Base-by-base conservation (phyloP, 2,329 filamentous ascomycete species). In the Diaporthe aspalathi region DNA sequence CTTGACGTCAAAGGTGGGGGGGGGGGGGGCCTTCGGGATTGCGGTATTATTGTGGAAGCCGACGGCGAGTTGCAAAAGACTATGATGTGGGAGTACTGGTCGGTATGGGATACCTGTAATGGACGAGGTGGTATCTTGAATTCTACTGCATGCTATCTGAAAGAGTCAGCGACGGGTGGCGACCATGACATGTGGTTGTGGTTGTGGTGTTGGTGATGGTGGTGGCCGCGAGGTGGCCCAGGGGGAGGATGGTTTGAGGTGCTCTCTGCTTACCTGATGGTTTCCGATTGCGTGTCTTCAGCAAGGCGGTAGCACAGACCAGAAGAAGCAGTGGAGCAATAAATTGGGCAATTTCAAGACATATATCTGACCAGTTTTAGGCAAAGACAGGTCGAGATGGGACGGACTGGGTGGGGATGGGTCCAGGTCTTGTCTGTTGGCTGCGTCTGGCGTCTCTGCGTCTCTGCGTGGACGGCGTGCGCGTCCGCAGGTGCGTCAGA, bases 1-100 rank as follows among this genome's bases (percentile, higher is more conserved):
- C 60, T 68, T 68, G 67, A 68, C 67, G 67, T 68, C 67, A 68
- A 68, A 40, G 66, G 66, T 68, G 67, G 67, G 35, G 67, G 60
- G 29, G 24, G 67, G 67, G 47, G 67, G 60, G 38, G 22, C 45
- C 53, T 40, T 68, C 29, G 65, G 54, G 27, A n/a, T 71, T 56
- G 53, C 45, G n/a, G 53, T 68, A 27, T 71, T 67, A 52, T 53
- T 62, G 20, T 53, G 2, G 24, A 49, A 53, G 38, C 54, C 45
- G 70, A 68, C 52, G 20, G 35, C 12, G 24, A 27, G 27, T 24
- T 38, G 32, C 32, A 16, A 53, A 14, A 35, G 45, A 40, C 38
- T 43, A 62, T 22, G 14, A 12, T 35, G 40, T 60, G 20, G 35
- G 29, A 22, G 22, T 40, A 8, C 16, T 57, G 12, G n/a, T 56